phyloP scores from a whole-genome alignment of 2,329 filamentous ascomycete genomes.

The Albifimbria verrucaria region DNA sequence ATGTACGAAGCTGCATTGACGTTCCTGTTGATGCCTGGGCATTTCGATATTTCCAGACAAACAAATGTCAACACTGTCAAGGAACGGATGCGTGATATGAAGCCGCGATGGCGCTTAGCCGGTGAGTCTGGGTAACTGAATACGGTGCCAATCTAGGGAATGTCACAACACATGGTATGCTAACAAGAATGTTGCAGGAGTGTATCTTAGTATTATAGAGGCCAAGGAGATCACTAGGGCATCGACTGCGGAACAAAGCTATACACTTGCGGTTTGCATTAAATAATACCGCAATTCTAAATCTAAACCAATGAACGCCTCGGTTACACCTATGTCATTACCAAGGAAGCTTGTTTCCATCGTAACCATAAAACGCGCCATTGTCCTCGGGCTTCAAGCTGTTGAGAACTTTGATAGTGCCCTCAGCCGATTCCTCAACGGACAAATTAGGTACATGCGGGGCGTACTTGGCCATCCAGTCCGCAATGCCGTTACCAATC shows the following conservation, averaged over 20 bases:
- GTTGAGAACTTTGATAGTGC: slow-evolving; percentile 6
- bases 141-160: too few relatives aligned
- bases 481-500: slow-evolving; percentile 2
- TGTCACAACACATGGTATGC: neutral
- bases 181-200: neutral
- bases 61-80: neutral
- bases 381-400: slow-evolving; percentile 7
- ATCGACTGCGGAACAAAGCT: neutral
- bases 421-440: slow-evolving; percentile 3
- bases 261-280: neutral
- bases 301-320: neutral
- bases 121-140: slow-evolving; percentile 2
- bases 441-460: neutral
- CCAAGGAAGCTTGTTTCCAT: slow-evolving; percentile 4
- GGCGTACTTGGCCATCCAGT: slow-evolving; percentile 4
- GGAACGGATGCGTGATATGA: neutral
- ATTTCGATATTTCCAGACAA: neutral
- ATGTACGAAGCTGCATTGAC: slow-evolving; percentile 3
- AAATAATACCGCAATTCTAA: neutral
- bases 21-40: neutral
- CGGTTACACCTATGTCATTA: too few relatives aligned
- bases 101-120: slow-evolving; percentile 6
- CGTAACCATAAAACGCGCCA: slow-evolving; percentile 5
- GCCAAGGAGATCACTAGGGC: slow-evolving; percentile 1
- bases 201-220: slow-evolving; percentile 6